Evolutionary conservation across 495 filamentous ascomycete species (phyloP), one percentile per base, ranked within the genome.

Genomic region (Glonium stellatum): DNA sequence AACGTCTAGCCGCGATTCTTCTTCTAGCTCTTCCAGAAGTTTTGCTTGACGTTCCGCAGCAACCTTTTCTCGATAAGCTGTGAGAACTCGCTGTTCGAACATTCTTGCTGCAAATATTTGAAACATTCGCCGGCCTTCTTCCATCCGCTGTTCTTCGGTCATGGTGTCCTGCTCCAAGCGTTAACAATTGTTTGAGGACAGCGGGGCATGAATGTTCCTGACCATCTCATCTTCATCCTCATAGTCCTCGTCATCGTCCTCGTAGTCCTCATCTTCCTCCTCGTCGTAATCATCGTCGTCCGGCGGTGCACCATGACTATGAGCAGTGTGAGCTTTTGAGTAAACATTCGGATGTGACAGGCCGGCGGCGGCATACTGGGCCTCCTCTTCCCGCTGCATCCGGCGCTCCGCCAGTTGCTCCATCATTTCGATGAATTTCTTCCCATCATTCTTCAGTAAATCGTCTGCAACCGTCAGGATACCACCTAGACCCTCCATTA

Each of bases 361-460:
- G 52, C 81, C 79, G 21, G 78, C 74, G 27, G 83, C 82, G 36
- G 79, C 78, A 63, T 82, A 87, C 67, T 87, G 85, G 15, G 89
- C 89, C 70, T 97, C 91, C 73, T 93, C 90, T 75, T 98, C 93
- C 36, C 93, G 85, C 65, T 90, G 87, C 92, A 99, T 97, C 63
- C 93, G 84, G 59, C 92, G 87, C 75, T 99, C 95, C 11, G 93
- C 95, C 66, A 99, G 82, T 72, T 97, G 92, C 71, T 99, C 93
- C 95, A 99, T 99, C 93, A 99, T 97, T 73, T 99, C 93, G 73
- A 99, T 99, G 78, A 99, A 99, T 70, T 96, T 95, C 73, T 95
- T 96, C 70, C 93, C 93, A 71, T 99, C 93, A 72, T 99, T 99
- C 73, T 97, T 96, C 35, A 99, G 80, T 53, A 99, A 79, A 75